Conservation (phyloP, 495 filamentous ascomycete genomes). For the Penicillium alfredii region DNA sequence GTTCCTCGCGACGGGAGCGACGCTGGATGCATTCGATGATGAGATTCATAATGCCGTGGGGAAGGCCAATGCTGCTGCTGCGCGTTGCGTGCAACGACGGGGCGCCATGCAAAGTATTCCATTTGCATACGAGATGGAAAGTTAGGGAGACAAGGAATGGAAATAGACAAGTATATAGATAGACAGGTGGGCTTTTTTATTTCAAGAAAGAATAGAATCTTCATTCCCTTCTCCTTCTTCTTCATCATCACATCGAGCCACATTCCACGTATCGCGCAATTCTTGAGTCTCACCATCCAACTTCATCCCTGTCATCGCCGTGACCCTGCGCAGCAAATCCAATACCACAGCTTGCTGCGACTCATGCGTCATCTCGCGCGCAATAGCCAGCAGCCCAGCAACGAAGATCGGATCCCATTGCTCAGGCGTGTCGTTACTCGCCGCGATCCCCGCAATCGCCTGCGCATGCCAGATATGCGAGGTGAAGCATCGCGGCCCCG, state of each 20-base stretch:
- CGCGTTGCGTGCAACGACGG: conserved; percentile 15
- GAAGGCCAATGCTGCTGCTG: conserved; percentile 21
- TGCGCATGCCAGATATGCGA: conserved; percentile 28
- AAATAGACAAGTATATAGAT: background rate
- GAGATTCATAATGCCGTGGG: conserved; percentile 15
- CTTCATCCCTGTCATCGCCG: conserved; percentile 17
- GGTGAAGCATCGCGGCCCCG: conserved; percentile 21
- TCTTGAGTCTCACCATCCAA: conserved; percentile 11
- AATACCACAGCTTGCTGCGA: conserved; percentile 19
- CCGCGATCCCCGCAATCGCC: conserved; percentile 20
- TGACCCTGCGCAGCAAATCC: conserved; percentile 11
- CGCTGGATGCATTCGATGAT: conserved; percentile 13
- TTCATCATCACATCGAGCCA: conserved; percentile 19
- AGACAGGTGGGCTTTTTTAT: too few species aligned
- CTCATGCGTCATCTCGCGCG: conserved; percentile 22
- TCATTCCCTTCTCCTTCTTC: conserved; percentile 12
- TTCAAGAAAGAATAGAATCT: conserved; percentile 7
- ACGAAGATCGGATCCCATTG: conserved; percentile 24
- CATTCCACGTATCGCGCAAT: conserved; percentile 14
- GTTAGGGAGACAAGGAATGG: background rate
- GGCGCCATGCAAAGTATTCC: conserved; percentile 25
- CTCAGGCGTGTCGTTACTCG: conserved; percentile 23
- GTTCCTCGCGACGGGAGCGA: conserved; percentile 12
- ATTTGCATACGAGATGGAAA: conserved; percentile 22
- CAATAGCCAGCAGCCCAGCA: conserved; percentile 16